Base-by-base conservation (phyloP, 2,329 filamentous ascomycete genomes). In the Penicillium frequentans region DNA sequence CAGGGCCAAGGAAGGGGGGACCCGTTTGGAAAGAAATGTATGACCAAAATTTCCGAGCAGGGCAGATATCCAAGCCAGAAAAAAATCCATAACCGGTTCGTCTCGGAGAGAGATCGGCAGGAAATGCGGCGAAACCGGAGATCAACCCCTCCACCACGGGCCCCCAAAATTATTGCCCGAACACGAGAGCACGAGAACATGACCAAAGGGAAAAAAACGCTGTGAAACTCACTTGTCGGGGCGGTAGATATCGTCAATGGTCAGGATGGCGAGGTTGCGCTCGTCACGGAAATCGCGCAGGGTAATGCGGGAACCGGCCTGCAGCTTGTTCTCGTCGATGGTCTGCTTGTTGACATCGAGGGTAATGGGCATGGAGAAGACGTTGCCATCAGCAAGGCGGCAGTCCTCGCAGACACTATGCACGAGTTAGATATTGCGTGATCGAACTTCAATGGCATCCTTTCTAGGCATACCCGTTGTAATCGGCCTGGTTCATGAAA, bases 401-500 rank as follows among this genome's bases (percentile, higher is more conserved):
- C 90, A 88, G 68, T 93, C 86, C 77, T 89, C 87, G 66, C 97
- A 93, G 63, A 99, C 95, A 63, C 92, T 95, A 72, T 35, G 52
- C 5, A 58, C n/a, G 39, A 42, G 39, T 42, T 42, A 42, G 39
- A 42, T 42, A 42, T 42, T 47, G 52, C 54, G 63, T 26, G 24
- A 46, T 58, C 52, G 23, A 13, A 55, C 56, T 60, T 45, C 49
- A 50, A 57, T 55, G 29, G 46, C 46, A 54, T 45, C 10, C 33
- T 58, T 42, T 39, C 10, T 23, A 50, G 19, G 76, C 84, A 66
- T 85, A 93, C 91, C 90, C 88, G 78, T 96, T 90, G 83, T 96
- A 99, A 79, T 99, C 95, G 79, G 91, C 89, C 83, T 99, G 87
- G 77, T 86, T 96, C 90, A 99, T 89, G 83, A 99, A 99, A 71